A percentile compares a stretch with the other conserved stretches of the same genome.
Conservation (phyloP, 2,329 filamentous ascomycete genomes). For the Xylariaceae sp. region DNA sequence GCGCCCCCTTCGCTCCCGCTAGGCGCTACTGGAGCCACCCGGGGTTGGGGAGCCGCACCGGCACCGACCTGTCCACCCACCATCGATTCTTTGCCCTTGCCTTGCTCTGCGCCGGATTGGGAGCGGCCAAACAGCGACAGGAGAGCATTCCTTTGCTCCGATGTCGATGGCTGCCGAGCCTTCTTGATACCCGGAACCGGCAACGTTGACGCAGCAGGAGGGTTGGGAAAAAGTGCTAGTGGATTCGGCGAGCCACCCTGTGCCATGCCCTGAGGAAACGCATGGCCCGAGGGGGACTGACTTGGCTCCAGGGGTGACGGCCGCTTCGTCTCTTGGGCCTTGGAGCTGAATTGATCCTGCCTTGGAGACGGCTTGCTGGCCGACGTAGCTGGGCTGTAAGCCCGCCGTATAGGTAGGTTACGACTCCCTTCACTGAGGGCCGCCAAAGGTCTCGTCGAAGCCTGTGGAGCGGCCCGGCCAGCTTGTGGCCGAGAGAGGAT, state of each 20-base stretch:
- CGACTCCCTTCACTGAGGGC: too few species aligned
- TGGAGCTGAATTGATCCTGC: slow-evolving; percentile 10
- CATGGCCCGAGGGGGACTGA: slow-evolving; percentile 7
- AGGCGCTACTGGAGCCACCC: slow-evolving; percentile 37
- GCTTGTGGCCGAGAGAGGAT: slow-evolving; percentile 31
- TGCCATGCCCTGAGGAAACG: slow-evolving; percentile 16
- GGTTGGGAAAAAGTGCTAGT: slow-evolving; percentile 18
- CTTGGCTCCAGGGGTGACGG: too few species aligned
- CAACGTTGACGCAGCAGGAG: slow-evolving; percentile 20
- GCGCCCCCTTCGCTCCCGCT: slow-evolving; percentile 26
- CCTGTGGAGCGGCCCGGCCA: too few species aligned
- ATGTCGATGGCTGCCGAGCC: slow-evolving; percentile 27
- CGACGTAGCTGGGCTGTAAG: too few species aligned
- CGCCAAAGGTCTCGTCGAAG: too few species aligned
- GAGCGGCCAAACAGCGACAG: slow-evolving; percentile 58
- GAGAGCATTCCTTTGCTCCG: slow-evolving; percentile 38
- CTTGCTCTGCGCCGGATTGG: slow-evolving; percentile 18
- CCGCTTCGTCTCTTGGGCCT: slow-evolving; percentile 12
- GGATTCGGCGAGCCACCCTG: slow-evolving; percentile 16
- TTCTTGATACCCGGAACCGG: slow-evolving; percentile 21
- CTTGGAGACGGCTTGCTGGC: slow-evolving; percentile 15
- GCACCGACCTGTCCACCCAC: slow-evolving; percentile 14
- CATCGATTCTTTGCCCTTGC: slow-evolving; percentile 24
- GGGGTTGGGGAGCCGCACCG: slow-evolving; percentile 24
- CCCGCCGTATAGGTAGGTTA: too few species aligned